These are phyloP conservation scores for Neurospora terricola DNA, from an alignment of 495 filamentous ascomycete genomes.

Conservation along the genomic window DNA sequence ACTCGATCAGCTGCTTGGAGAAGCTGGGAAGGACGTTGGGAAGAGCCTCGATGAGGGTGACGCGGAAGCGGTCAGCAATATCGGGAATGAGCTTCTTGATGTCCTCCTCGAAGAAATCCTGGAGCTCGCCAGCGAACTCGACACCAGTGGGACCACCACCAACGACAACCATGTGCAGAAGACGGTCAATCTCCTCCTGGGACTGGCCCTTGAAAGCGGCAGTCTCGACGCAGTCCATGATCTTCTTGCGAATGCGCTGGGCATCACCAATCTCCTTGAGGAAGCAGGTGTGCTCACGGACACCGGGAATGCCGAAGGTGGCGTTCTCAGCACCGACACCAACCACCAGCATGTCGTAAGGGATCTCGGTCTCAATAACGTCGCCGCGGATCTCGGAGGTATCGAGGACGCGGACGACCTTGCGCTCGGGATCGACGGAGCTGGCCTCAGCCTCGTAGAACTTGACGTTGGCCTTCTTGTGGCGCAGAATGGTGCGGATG, in stretches of 20 bases:
- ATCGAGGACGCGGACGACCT: slow-evolving; percentile 79
- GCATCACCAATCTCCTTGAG: slow-evolving; percentile 96
- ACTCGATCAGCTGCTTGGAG: slow-evolving; percentile 98
- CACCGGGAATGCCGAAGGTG: slow-evolving; percentile 94
- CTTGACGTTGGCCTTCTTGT: slow-evolving; percentile 83
- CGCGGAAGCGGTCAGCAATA: slow-evolving; percentile 86
- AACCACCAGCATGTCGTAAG: slow-evolving; percentile 96
- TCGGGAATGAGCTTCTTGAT: slow-evolving; percentile 97
- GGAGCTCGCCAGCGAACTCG: slow-evolving; percentile 94
- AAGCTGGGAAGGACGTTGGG: slow-evolving; percentile 97
- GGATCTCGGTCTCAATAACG: slow-evolving; percentile 72
- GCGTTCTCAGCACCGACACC: slow-evolving; percentile 97
- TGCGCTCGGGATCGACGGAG: slow-evolving; percentile 89
- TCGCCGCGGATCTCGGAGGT: slow-evolving; percentile 89
- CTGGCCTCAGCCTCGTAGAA: slow-evolving; percentile 98
- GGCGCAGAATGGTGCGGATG: slow-evolving; percentile 83
- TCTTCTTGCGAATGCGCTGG: slow-evolving; percentile 89
- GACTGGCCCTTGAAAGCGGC: slow-evolving; percentile 96
- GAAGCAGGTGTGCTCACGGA: slow-evolving; percentile 93
- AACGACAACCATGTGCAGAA: slow-evolving; percentile 98
- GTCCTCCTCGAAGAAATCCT: slow-evolving; percentile 97
- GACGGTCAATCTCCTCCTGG: slow-evolving; percentile 80
- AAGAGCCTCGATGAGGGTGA: slow-evolving; percentile 96
- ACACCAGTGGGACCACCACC: slow-evolving; percentile 97
- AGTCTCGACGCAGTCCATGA: slow-evolving; percentile 99